Base-by-base conservation (phyloP, 176 grass and related monocot species). In the Lolium perenne region DNA sequence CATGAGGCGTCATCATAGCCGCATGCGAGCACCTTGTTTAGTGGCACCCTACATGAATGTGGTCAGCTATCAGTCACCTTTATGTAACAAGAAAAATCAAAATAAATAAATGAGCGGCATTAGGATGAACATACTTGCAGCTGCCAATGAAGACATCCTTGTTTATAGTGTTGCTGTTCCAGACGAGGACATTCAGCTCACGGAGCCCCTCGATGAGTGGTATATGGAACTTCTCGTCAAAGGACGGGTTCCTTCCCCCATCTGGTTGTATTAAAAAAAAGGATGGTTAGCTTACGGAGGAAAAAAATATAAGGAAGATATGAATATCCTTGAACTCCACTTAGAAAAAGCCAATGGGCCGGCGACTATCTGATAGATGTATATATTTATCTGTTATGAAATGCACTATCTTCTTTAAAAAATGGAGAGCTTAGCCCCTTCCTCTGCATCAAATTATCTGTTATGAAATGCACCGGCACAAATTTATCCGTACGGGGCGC, bases 151-250 rank as follows among this genome's bases (percentile, higher is more conserved):
- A 92, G 29, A 91, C 88, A 78, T 98, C 95, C 46, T 15, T 15
- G 51, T 17, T 95, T 11, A 98, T 43, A 7, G 93, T 98, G 81
- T 95, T 98, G 83, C 95, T 95, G 71, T 98, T 98, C 90, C 86
- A 95, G 20, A 95, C 91, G 0, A 9, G 0, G 15, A 95, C 20
- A 51, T 69, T 89, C 38, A 98, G 38, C 71, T 98, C 95, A 22
- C 91, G 91, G 16, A 98, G 92, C 0, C 93, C 95, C 83, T 98
- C 93, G 75, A 98, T 82, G 38, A 98, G 88, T 14, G 91, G 93
- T 76, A 95, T 92, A 47, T 91, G 86, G 15, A 98, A 95, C 80
- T 95, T 98, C 74, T 94, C 93, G 55, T 94, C 89, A 4, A 98
- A 98, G 74, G 73, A 92, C 2, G 95, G 95, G 64, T 92, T 92